Evolutionary conservation across 768 basidiomycete genomes (phyloP), one percentile per base, ranked within the genome.

Genomic region (Lentinula edodes): DNA sequence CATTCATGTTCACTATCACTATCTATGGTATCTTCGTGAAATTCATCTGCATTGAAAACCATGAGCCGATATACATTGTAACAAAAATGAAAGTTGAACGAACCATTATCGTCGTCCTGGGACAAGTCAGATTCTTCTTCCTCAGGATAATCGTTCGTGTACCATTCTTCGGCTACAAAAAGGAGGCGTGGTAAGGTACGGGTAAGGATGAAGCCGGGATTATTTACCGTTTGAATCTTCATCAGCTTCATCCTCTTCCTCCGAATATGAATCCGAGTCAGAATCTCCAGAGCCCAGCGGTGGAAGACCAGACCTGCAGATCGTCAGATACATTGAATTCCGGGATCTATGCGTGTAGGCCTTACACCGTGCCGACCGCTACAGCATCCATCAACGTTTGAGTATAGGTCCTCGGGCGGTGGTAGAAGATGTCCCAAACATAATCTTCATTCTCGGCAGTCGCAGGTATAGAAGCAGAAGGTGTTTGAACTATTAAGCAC

Each of bases 341-440:
- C 10, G 20, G 28, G 28, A 28, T 28, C 28, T 28, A 41, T 9
- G 23, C 0, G 62, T 4, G 32, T 5, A 16, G 6, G 23, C 73
- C 83, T 55, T 70, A 92, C 90, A 89, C 68, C 0, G 84, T 91
- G 18, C 80, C 91, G 59, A 89, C 73, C 51, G 83, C 82, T 1
- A 76, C 77, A 6, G 76, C 77, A 18, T 81, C 36, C 78, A 59
- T 83, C 83, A 54, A 36, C n/a, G 36, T 6, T 80, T 88, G 85
- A 16, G 78, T 78, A 43, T 84, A 70, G 10, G 83, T 79, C 18
- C 80, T 78, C 0, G 87, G 86, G 23, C 85, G 78, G 64, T 88
- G 88, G 66, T 90, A 91, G 68, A 91, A 93, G 20, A 93, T 83
- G 67, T 93, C 91, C 84, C 87, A 92, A 23, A 93, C 91, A 65